These are phyloP conservation scores for Jaminaea rosea DNA, from an alignment of 1,284 basidiomycete species.

Conservation along the genomic window DNA sequence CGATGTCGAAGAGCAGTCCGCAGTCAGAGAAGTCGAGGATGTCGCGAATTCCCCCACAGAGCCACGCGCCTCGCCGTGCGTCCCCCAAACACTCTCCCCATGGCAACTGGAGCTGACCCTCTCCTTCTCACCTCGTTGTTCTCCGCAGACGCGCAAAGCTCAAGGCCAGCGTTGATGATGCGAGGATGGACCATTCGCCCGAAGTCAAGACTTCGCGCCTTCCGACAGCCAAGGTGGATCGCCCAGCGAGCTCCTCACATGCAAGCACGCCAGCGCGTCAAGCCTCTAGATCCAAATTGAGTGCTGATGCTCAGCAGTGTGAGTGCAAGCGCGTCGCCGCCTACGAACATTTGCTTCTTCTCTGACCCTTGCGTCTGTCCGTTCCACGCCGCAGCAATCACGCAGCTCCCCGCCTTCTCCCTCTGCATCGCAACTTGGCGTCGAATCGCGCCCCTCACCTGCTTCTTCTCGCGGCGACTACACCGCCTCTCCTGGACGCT, in stretches of 20 bases:
- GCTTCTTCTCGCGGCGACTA: constrained; percentile 30
- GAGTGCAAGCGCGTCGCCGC: neutral
- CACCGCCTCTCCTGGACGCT: constrained; percentile 31
- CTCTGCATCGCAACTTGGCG: constrained; percentile 33
- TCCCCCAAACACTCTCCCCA: too few species aligned
- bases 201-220: neutral
- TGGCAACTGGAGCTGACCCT: too few species aligned
- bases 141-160: constrained; percentile 2
- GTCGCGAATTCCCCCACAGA: too few species aligned
- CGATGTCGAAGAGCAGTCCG: too few species aligned
- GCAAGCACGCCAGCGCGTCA: neutral
- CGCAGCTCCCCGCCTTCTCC: constrained; percentile 22
- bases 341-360: neutral
- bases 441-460: constrained; percentile 31
- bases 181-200: too few species aligned
- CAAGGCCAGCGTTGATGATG: too few species aligned
- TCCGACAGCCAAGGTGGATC: neutral
- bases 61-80: too few species aligned
- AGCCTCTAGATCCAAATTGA: neutral
- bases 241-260: neutral
- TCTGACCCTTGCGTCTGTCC: neutral
- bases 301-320: neutral
- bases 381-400: constrained; percentile 11
- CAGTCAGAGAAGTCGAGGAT: too few species aligned
- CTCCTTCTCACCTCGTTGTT: too few species aligned